phyloP scores from a whole-genome alignment of 2,329 filamentous ascomycete species.

The Exophiala sp. region DNA sequence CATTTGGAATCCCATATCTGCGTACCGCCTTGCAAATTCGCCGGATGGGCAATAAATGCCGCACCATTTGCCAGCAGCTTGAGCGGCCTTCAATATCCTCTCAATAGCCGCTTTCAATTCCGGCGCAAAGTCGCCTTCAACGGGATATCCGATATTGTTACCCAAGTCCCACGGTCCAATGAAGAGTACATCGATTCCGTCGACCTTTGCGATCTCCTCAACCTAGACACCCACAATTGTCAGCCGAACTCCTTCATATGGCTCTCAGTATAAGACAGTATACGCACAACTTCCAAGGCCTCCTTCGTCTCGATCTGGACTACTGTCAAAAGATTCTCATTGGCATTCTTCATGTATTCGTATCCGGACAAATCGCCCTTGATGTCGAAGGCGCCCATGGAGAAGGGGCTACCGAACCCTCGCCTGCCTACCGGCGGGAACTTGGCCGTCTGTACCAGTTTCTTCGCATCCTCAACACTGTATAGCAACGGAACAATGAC shows the following conservation, averaged over 20 bases:
- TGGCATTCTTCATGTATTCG: constrained; percentile 52
- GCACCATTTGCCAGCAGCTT: constrained; percentile 48
- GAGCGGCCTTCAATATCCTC: constrained; percentile 47
- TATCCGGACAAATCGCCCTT: constrained; percentile 36
- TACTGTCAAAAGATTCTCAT: constrained; percentile 48
- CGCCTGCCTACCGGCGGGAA: constrained; percentile 52
- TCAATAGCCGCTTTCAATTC: constrained; percentile 49
- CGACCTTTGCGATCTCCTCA: constrained; percentile 47
- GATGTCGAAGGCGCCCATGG: constrained; percentile 41
- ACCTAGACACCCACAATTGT: constrained; percentile 31
- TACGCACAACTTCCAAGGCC: constrained; percentile 35
- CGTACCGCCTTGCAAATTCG: constrained; percentile 48
- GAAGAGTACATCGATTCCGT: constrained; percentile 49
- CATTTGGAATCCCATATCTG: constrained; percentile 52
- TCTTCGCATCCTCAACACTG: constrained; percentile 48
- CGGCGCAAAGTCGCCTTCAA: constrained; percentile 44
- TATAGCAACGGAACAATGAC: constrained; percentile 51
- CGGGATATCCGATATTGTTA: constrained; percentile 52
- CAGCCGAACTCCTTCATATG: background rate
- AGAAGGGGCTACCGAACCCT: constrained; percentile 53
- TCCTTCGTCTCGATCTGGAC: constrained; percentile 41
- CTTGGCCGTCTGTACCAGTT: constrained; percentile 48
- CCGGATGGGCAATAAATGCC: constrained; percentile 52
- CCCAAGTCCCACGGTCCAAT: constrained; percentile 53
- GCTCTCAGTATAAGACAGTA: background rate